Evolutionary conservation across 352 stramenopile genomes (phyloP).

Genomic region (Thalassiosira sp.): DNA sequence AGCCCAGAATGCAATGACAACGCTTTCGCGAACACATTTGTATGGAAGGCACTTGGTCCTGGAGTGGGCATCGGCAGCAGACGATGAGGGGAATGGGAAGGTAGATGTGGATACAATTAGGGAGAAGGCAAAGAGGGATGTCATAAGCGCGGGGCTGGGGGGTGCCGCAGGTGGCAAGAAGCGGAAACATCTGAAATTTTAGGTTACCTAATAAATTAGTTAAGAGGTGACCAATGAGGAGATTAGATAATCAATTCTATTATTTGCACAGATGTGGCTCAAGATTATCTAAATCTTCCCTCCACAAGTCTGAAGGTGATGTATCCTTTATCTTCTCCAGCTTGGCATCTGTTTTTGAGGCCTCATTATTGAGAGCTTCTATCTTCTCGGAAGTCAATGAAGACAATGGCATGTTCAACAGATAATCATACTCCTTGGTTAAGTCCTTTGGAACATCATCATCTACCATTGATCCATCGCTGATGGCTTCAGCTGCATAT

Average conservation of each 20-base stretch:
- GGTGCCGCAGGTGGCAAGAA: constrained; percentile 18
- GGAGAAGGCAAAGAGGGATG: constrained; percentile 77
- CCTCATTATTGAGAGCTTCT: constrained; percentile 88
- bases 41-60: constrained; percentile 98
- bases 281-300: constrained; percentile 89
- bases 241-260: too few species aligned
- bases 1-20: constrained; percentile 89
- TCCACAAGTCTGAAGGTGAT: constrained; percentile 90
- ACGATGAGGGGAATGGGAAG: constrained; percentile 47
- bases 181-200: constrained; percentile 41
- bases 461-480: constrained; percentile 8
- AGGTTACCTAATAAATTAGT: too few species aligned
- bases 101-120: constrained; percentile 58
- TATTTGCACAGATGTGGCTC: constrained; percentile 67
- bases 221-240: too few species aligned
- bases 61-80: constrained; percentile 92
- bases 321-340: constrained; percentile 85
- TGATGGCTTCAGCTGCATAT: not conserved
- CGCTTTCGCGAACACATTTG: constrained; percentile 94
- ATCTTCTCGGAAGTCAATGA: constrained; percentile 93
- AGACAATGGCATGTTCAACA: constrained; percentile 93
- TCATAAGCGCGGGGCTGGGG: constrained; percentile 38
- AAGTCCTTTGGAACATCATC: constrained; percentile 15
- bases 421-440: constrained; percentile 90
- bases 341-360: constrained; percentile 87